A percentile compares a stretch with the other conserved stretches of the same genome.
Evolutionary conservation across 331 rosid species (phyloP).

Genomic region (Rhamnella rubrinervis): DNA sequence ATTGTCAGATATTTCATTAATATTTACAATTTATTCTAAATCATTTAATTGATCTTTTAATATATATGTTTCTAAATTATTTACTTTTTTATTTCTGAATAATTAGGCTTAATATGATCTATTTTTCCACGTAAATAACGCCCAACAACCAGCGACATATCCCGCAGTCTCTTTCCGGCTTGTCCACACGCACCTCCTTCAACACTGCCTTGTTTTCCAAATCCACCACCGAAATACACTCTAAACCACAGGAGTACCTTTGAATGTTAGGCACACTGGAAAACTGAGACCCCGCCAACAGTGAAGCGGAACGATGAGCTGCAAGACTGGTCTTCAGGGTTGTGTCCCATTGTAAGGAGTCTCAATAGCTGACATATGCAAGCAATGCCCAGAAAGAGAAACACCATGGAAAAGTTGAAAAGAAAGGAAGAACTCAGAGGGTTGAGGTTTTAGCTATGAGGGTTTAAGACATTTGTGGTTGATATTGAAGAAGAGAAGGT

Average conservation of each 20-base stretch:
- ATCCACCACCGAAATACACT: constrained; percentile 28
- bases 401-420: constrained; percentile 2
- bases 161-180: constrained; percentile 33
- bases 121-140: not conserved
- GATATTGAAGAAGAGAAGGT: not conserved
- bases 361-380: constrained; percentile 21
- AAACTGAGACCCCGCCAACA: constrained; percentile 9
- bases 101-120: too few species aligned
- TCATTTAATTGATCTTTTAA: too few species aligned
- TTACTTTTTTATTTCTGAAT: too few species aligned
- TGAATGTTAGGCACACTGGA: constrained; percentile 3
- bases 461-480: not conserved
- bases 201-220: constrained; percentile 42
- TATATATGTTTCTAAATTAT: too few species aligned
- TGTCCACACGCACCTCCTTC: constrained; percentile 25
- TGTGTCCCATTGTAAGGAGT: constrained; percentile 12
- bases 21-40: too few species aligned
- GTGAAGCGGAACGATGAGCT: constrained; percentile 27
- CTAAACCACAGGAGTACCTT: constrained; percentile 18
- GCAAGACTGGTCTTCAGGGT: constrained; percentile 41
- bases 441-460: not conserved
- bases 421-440: not conserved
- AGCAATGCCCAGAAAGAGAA: constrained; percentile 2
- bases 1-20: too few species aligned
- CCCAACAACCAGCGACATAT: constrained; percentile 39